Evolutionary conservation across 441 rosid species (phyloP).

Genomic region (Mallotus japonicus): DNA sequence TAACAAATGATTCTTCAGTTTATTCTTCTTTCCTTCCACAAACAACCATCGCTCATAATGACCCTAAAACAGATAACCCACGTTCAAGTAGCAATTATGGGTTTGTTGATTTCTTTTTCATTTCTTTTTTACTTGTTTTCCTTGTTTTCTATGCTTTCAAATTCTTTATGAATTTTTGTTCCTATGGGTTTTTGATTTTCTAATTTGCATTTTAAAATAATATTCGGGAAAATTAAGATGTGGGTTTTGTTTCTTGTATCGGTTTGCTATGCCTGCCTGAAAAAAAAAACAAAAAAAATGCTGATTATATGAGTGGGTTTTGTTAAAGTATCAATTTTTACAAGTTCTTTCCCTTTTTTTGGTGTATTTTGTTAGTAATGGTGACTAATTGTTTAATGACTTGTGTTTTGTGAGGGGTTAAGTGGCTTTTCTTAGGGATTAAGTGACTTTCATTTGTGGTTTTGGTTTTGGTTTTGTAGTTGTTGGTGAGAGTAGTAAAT

Average conservation of each 20-base stretch:
- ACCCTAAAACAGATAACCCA: constrained; percentile 51
- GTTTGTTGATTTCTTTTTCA: too few species aligned
- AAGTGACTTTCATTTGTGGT: neutral
- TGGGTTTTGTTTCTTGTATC: constrained; percentile 1
- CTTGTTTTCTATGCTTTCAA: neutral
- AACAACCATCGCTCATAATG: constrained; percentile 49
- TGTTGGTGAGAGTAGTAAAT: constrained; percentile 43
- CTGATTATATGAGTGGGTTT: neutral
- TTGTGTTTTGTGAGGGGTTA: neutral
- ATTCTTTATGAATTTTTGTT: constrained; percentile 14
- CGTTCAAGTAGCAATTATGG: constrained; percentile 50
- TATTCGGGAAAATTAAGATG: constrained; percentile 1
- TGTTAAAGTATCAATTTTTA: neutral
- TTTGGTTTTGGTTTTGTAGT: constrained; percentile 38
- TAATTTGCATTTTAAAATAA: neutral
- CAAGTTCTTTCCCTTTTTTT: neutral
- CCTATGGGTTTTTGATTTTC: constrained; percentile 32
- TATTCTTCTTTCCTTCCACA: constrained; percentile 2
- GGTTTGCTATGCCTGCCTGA: constrained; percentile 1
- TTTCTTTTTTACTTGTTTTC: neutral
- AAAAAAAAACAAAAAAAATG: neutral
- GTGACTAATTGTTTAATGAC: neutral
- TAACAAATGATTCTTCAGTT: neutral
- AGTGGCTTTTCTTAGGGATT: neutral
- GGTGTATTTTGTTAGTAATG: neutral